Base-by-base conservation (phyloP, 2,329 filamentous ascomycete genomes). In the Ceratocystis destructans region DNA sequence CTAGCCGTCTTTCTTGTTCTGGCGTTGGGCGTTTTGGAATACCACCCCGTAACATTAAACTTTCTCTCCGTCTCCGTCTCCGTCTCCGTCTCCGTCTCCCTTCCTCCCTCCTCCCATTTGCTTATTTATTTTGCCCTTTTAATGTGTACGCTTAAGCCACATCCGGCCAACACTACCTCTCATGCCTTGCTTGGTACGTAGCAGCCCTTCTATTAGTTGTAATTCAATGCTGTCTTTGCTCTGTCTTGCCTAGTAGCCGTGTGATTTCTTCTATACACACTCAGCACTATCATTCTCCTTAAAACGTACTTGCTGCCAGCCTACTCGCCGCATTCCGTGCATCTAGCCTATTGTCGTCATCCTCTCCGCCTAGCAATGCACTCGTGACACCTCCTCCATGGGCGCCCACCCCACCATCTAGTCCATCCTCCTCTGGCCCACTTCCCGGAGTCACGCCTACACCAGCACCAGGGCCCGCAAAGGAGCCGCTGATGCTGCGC, bases 261-360 rank as follows among this genome's bases (percentile, higher is more conserved):
- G n/a, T 53, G 8, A 1, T 57, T 25, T 33, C 12, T 7, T 31
- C 10, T 15, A 8, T 2, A 25, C 10, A 25, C 53, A 7, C 5
- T 31, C n/a, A 31, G 6, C 50, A 55, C 20, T 5, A 31, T 20
- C 44, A 4, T 5, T 50, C 46, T 31, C 59, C 64, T 72, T 78
- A 97, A 75, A 96, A 96, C 20, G 93, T 96, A 79, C 92, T 96
- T 70, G 91, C 89, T 61, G 93, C 94, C 78, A 99, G 79, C 73
- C 94, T 84, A 77, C 90, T 96, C 45, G 94, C 94, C 64, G 94
- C 94, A 77, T 97, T 99, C 75, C 89, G 85, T 53, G 94, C 94
- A 81, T 99, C 94, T 68, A 99, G 86, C 65, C 92, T 83, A 76
- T 99, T 94, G 72, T 96, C 91, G 72, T 96, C 89, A 70, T 91